A percentile compares a stretch with the other conserved stretches of the same genome.
Evolutionary conservation across 768 basidiomycete genomes (phyloP).

Genomic region (Termitomyces sp.): DNA sequence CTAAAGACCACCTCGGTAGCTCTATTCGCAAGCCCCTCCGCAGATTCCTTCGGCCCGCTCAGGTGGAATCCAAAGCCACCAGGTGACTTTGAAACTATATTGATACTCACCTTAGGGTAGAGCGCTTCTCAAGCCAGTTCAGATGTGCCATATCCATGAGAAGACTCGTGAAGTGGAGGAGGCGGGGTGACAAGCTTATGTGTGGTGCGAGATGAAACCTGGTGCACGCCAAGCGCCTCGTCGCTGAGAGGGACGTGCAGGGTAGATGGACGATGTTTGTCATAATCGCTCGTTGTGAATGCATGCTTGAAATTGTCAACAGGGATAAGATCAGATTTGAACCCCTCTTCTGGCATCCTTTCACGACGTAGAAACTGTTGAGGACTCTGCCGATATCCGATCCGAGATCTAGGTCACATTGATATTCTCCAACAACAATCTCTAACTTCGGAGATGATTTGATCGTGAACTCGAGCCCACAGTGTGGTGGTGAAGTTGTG

Average conservation of each 20-base stretch:
- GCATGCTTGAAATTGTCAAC: slow-evolving; percentile 24
- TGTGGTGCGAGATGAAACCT: slow-evolving; percentile 30
- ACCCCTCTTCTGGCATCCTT: not conserved
- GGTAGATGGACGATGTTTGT: slow-evolving; percentile 16
- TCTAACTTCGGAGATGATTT: not conserved
- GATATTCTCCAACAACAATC: no score
- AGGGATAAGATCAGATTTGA: not conserved
- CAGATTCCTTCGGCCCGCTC: slow-evolving; percentile 43
- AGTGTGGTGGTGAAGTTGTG: no score
- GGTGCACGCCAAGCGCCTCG: slow-evolving; percentile 43
- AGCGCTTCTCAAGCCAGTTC: slow-evolving; percentile 53
- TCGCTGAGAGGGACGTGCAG: slow-evolving; percentile 33
- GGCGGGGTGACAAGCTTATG: slow-evolving; percentile 28
- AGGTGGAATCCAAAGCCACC: slow-evolving; percentile 74
- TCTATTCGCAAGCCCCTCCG: slow-evolving; percentile 24
- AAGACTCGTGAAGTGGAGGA: slow-evolving; percentile 5
- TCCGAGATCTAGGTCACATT: not conserved
- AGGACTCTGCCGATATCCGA: not conserved
- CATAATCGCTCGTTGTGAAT: slow-evolving; percentile 34
- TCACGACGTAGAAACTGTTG: not conserved
- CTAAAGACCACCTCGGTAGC: slow-evolving; percentile 55
- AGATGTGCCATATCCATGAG: slow-evolving; percentile 14
- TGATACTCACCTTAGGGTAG: slow-evolving; percentile 57
- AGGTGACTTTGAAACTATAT: slow-evolving; percentile 41
- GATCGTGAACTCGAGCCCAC: no score